Evolutionary conservation across 805 yeast genomes (phyloP).

Genomic region (Komagataella mondaviorum): DNA sequence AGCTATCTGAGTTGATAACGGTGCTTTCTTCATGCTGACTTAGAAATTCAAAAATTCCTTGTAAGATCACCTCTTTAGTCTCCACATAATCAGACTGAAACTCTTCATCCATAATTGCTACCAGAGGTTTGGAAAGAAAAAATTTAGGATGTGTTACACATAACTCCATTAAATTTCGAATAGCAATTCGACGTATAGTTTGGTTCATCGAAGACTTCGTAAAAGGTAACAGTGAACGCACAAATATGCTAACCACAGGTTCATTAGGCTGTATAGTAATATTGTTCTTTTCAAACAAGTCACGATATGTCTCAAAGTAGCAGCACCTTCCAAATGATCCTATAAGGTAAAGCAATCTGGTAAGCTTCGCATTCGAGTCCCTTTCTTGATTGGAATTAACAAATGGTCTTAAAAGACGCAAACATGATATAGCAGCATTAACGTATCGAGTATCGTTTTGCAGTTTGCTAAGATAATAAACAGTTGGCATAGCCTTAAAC

Average conservation of each 20-base stretch:
- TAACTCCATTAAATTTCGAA: constrained; percentile 42
- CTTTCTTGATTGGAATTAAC: constrained; percentile 12
- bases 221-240: constrained; percentile 45
- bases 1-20: constrained; percentile 24
- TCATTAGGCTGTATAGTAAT: constrained; percentile 36
- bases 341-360: constrained; percentile 44
- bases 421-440: constrained; percentile 51
- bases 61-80: constrained; percentile 37
- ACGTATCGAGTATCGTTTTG: constrained; percentile 32
- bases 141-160: constrained; percentile 53
- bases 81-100: constrained; percentile 23
- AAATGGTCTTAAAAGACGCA: constrained; percentile 35
- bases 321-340: constrained; percentile 67
- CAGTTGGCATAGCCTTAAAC: constrained; percentile 62
- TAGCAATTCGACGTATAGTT: constrained; percentile 32
- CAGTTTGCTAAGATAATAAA: constrained; percentile 40
- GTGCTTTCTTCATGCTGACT: constrained; percentile 38
- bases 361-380: constrained; percentile 21
- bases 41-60: constrained; percentile 45
- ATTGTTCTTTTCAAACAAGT: constrained; percentile 22
- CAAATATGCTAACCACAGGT: constrained; percentile 40
- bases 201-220: constrained; percentile 21
- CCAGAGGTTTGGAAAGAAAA: constrained; percentile 43
- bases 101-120: constrained; percentile 37
- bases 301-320: constrained; percentile 33